Evolutionary conservation across 352 stramenopile genomes (phyloP).

Genomic region (Phytophthora litchii): DNA sequence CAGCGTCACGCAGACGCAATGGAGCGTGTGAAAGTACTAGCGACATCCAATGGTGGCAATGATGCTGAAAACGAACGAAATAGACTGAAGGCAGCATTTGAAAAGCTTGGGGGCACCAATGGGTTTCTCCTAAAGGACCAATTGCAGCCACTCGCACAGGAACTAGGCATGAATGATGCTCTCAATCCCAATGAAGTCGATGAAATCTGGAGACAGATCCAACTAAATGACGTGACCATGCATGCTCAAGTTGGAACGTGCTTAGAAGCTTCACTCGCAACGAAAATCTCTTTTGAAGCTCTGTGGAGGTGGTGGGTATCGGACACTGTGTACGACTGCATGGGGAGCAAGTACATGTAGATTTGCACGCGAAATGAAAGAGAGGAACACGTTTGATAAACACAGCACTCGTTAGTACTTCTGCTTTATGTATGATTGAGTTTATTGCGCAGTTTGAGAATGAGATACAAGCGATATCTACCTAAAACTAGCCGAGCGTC

Average conservation of each 20-base stretch:
- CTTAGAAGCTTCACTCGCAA: neutral
- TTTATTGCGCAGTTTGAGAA: constrained; percentile 33
- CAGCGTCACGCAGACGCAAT: constrained; percentile 39
- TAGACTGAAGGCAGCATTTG: constrained; percentile 41
- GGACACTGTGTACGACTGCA: constrained; percentile 41
- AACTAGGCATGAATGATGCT: constrained; percentile 35
- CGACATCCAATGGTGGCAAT: constrained; percentile 31
- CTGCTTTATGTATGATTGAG: constrained; percentile 36
- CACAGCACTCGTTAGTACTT: constrained; percentile 9
- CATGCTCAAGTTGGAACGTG: neutral
- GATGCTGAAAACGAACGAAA: constrained; percentile 20
- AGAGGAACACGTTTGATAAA: neutral
- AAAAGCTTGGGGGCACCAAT: constrained; percentile 16
- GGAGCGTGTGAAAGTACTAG: constrained; percentile 31
- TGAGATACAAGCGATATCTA: constrained; percentile 38
- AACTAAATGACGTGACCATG: constrained; percentile 4
- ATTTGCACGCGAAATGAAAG: neutral
- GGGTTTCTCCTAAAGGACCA: constrained; percentile 37
- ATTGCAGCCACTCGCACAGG: constrained; percentile 37
- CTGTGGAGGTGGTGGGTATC: constrained; percentile 71
- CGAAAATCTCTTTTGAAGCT: constrained; percentile 36
- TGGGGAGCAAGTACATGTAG: constrained; percentile 9
- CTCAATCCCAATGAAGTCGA: constrained; percentile 52
- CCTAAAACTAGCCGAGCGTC: constrained; percentile 58
- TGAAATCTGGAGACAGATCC: constrained; percentile 56